phyloP scores from a whole-genome alignment of 169 alveolate species.

The Cryptosporidium viatorum region DNA sequence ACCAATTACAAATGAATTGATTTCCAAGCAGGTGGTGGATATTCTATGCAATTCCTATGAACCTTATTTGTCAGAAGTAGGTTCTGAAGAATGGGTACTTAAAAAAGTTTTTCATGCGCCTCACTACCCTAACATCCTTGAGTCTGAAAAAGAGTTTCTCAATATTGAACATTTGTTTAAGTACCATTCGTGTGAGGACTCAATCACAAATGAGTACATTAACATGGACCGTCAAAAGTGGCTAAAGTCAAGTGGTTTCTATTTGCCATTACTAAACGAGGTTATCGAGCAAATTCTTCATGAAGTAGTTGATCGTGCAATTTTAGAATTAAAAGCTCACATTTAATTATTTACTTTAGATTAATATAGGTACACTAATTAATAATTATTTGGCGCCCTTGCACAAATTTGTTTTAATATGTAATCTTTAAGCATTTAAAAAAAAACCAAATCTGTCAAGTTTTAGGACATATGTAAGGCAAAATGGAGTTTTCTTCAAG shows the following conservation, averaged over 20 bases:
- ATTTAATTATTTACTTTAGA: not conserved
- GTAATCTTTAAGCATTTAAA: not conserved
- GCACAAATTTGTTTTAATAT: not conserved
- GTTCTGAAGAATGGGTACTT: conserved; percentile 61
- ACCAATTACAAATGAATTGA: not conserved
- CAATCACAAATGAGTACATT: conserved; percentile 9
- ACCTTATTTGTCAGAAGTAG: conserved; percentile 50
- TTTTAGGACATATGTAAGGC: not conserved
- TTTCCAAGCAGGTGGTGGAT: conserved; percentile 6
- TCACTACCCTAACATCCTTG: conserved; percentile 60
- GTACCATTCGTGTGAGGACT: conserved; percentile 67
- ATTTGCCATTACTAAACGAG: conserved; percentile 38
- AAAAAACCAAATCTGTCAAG: too few relatives aligned
- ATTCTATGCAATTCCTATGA: conserved; percentile 31
- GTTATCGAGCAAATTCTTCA: conserved; percentile 21
- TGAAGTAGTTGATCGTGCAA: conserved; percentile 12
- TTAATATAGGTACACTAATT: too few relatives aligned
- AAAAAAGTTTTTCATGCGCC: conserved; percentile 66
- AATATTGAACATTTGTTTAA: conserved; percentile 63
- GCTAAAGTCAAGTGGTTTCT: conserved; percentile 19
- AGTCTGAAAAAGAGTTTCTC: conserved; percentile 60
- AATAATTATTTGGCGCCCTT: not conserved
- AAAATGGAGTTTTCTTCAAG: conserved; percentile 30
- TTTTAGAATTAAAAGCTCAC: not conserved
- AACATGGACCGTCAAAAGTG: conserved; percentile 34